Evolutionary conservation across 768 basidiomycete species (phyloP).

Genomic region (Amanita polypyramis): DNA sequence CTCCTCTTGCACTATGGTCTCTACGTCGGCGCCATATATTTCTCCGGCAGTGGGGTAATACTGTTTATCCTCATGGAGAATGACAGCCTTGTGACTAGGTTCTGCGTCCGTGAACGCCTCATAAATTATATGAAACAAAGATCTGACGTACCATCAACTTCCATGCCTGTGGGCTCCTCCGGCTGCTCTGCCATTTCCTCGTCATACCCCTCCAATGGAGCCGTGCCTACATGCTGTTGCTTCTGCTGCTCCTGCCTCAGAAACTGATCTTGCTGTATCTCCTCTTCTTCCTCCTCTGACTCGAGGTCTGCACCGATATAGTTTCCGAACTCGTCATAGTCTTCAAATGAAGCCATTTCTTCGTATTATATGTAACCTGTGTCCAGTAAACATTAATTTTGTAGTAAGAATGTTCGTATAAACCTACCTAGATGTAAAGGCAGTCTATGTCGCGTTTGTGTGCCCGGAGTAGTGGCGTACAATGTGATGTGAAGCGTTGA

Average conservation of each 20-base stretch:
- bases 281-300: constrained; percentile 76
- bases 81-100: constrained; percentile 69
- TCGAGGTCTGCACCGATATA: constrained; percentile 94
- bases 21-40: constrained; percentile 89
- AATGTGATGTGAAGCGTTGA: constrained; percentile 8
- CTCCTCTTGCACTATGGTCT: constrained; percentile 96
- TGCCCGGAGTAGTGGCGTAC: not conserved
- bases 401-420: not conserved
- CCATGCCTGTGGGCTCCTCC: constrained; percentile 65
- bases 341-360: constrained; percentile 51
- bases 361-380: not conserved
- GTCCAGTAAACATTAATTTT: not conserved
- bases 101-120: constrained; percentile 27
- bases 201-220: constrained; percentile 77
- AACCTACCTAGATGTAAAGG: not conserved
- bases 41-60: constrained; percentile 93
- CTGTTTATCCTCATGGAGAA: constrained; percentile 96
- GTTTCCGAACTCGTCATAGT: constrained; percentile 94
- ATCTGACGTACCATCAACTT: constrained; percentile 59
- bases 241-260: constrained; percentile 17
- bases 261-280: constrained; percentile 39
- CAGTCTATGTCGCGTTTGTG: not conserved
- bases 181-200: constrained; percentile 49
- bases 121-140: not conserved
- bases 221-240: constrained; percentile 19